Evolutionary conservation across 352 stramenopile genomes (phyloP).

Genomic region (Pythium brachiatum): DNA sequence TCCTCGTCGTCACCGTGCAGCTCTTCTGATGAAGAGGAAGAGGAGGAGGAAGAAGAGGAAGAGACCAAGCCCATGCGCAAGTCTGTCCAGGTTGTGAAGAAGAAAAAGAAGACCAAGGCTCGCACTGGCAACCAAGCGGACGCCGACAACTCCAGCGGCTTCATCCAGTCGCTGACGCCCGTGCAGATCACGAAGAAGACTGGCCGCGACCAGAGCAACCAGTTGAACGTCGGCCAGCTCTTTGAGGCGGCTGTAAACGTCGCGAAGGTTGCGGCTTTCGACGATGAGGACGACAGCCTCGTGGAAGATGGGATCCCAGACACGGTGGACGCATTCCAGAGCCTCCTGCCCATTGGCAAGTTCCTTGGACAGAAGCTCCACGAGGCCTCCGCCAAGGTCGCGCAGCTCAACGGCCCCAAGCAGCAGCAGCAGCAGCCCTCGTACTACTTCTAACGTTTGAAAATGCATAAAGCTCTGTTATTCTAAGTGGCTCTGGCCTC

Average conservation of each 20-base stretch:
- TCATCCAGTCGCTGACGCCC: constrained; percentile 17
- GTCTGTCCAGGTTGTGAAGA: constrained; percentile 6
- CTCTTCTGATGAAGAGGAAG: constrained; percentile 6
- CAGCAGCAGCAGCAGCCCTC: constrained; percentile 17
- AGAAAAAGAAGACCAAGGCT: constrained; percentile 7
- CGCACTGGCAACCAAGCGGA: constrained; percentile 1
- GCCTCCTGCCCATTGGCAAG: constrained; percentile 20
- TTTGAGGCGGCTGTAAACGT: constrained; percentile 13
- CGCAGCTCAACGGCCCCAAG: constrained; percentile 18
- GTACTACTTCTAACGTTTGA: constrained; percentile 13
- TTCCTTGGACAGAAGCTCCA: constrained; percentile 25
- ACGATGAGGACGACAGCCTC: constrained; percentile 4
- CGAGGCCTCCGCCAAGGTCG: constrained; percentile 14
- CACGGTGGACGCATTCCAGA: constrained; percentile 18
- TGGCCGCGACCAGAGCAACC: background rate
- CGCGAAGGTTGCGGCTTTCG: constrained; percentile 5
- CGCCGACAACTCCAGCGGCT: background rate
- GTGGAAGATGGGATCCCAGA: constrained; percentile 8
- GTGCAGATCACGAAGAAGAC: constrained; percentile 23
- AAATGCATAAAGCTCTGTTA: no score
- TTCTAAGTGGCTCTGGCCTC: no score
- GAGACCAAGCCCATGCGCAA: constrained; percentile 2
- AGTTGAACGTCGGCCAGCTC: constrained; percentile 12
- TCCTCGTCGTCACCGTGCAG: constrained; percentile 12
- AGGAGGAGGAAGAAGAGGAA: constrained; percentile 17